phyloP scores from a whole-genome alignment of 2,329 filamentous ascomycete species.

The Leptodontidium sp. region DNA sequence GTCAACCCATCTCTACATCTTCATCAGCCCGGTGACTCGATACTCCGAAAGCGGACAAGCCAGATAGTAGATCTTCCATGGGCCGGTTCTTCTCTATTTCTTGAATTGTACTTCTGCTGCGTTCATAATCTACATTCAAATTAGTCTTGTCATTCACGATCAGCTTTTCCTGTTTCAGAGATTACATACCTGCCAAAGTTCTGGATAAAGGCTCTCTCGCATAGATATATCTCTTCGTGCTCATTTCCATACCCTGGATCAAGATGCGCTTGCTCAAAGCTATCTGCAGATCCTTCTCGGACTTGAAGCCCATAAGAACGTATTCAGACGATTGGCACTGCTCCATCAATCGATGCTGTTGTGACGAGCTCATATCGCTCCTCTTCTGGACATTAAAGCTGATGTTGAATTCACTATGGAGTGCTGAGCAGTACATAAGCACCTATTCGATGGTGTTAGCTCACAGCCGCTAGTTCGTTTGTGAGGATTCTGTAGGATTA shows the following conservation, averaged over 20 bases:
- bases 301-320: not conserved
- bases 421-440: not conserved
- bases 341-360: not conserved
- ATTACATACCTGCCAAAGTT: not conserved
- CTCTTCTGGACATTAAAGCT: not conserved
- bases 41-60: not conserved
- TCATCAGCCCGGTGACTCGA: not conserved
- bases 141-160: too few species aligned
- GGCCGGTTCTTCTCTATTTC: not conserved
- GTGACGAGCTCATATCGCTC: not conserved
- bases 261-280: not conserved
- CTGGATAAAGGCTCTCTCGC: not conserved
- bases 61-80: not conserved
- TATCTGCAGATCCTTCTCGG: not conserved
- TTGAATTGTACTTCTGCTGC: not conserved
- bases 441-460: not conserved
- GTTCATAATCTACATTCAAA: not conserved
- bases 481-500: not conserved
- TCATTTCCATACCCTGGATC: not conserved
- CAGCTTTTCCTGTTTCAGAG: not conserved
- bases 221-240: not conserved
- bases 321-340: not conserved
- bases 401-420: not conserved
- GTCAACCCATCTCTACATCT: constrained; percentile 4
- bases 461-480: not conserved